Evolutionary conservation across 1,284 basidiomycete species (phyloP).

Genomic region (Uromyces viciae-fabae): DNA sequence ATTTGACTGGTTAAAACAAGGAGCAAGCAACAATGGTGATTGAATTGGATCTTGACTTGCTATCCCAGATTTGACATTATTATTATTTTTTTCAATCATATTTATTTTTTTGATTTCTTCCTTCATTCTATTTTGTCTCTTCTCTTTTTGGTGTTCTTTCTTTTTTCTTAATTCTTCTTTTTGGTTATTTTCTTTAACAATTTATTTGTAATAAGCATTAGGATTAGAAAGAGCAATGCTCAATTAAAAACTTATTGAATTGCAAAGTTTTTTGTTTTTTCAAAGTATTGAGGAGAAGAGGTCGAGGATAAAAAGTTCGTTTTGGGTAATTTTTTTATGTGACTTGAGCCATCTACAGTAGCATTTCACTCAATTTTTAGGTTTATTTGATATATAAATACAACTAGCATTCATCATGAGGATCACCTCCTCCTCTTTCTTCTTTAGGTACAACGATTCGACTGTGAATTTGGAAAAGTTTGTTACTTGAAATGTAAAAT

Average conservation of each 20-base stretch:
- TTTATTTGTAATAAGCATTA: no score
- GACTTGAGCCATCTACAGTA: no score
- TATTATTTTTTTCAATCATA: not conserved
- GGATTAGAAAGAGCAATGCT: no score
- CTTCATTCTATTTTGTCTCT: not conserved
- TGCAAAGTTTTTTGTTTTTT: not conserved
- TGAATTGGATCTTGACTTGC: not conserved
- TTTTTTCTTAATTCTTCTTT: not conserved
- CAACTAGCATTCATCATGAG: slow-evolving; percentile 34
- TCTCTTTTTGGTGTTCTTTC: not conserved
- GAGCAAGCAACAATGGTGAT: no score
- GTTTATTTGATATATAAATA: not conserved
- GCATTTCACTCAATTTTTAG: not conserved
- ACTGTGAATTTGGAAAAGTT: not conserved
- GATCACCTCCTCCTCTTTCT: slow-evolving; percentile 44
- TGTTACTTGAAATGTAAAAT: no score
- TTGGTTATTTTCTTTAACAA: not conserved
- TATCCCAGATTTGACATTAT: not conserved
- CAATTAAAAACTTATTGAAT: not conserved
- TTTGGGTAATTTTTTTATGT: not conserved
- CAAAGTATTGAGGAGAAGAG: not conserved
- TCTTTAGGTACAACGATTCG: slow-evolving; percentile 45
- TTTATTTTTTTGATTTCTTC: not conserved
- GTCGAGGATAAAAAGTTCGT: not conserved
- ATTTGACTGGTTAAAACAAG: no score